Evolutionary conservation across 495 filamentous ascomycete species (phyloP), one percentile per base, ranked within the genome.

Genomic region (Penicillium mononematosum): DNA sequence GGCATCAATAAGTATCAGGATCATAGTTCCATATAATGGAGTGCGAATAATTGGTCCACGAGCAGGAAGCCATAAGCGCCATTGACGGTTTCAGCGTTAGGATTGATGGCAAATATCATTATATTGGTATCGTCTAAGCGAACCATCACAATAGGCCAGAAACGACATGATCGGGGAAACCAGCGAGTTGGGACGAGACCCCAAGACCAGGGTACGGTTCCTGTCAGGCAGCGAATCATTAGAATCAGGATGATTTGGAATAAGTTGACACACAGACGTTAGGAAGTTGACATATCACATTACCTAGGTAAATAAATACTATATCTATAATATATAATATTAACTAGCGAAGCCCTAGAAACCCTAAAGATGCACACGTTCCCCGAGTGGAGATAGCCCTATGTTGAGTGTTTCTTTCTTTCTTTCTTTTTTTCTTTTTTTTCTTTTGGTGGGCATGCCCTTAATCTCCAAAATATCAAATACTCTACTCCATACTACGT

Each of bases 161-260:
- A 59, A 52, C 54, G 50, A 59, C 60, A 45, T 58, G 68, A 74
- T 73, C 66, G 65, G 66, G 63, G 63, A 61, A 59, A 58, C 71
- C 70, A 66, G 48, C 59, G 55, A 62, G 41, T 55, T 72, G 71
- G 73, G 67, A 69, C 69, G 56, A 46, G 63, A 65, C 68, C 72
- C 70, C 69, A 61, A 49, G 64, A 72, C 72, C 70, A 60, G 73
- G 67, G 58, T 71, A 58, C 59, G 62, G 58, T 63, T 53, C 55
- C 69, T 76, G 73, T 72, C 72, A 72, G 68, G 53, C 44, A 44
- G 61, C 67, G 45, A 68, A 70, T 68, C 58, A 65, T 50, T 2
- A 24, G n/a, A 5, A 36, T 29, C 10, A 12, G 5, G 19, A 19
- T 56, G 48, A 70, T 70, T 68, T 70, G 67, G 60, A 68, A 68